Conservation (phyloP, 1,139 yeast genomes). For the Yamadazyma sp. region DNA sequence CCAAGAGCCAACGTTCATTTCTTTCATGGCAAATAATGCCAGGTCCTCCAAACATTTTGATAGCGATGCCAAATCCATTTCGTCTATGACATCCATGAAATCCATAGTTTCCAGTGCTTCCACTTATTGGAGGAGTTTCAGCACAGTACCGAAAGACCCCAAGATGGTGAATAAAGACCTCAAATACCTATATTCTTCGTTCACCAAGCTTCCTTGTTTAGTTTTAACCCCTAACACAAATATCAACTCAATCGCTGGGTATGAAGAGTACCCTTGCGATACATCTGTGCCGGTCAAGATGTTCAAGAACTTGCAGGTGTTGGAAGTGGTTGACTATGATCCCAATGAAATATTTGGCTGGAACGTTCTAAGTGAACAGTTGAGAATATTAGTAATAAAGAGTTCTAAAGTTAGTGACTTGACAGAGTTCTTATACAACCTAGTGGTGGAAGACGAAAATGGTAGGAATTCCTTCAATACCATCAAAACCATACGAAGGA, state of each 20-base stretch:
- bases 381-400: conserved; percentile 55
- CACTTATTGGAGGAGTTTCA: conserved; percentile 42
- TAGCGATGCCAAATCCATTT: conserved; percentile 60
- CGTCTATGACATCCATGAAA: conserved; percentile 63
- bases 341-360: conserved; percentile 69
- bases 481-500: conserved; percentile 15
- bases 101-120: conserved; percentile 52
- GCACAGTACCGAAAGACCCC: conserved; percentile 39
- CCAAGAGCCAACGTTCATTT: conserved; percentile 55
- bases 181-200: conserved; percentile 61
- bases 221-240: conserved; percentile 60
- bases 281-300: conserved; percentile 62
- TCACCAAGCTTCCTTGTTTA: conserved; percentile 65
- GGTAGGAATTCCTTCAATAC: conserved; percentile 42
- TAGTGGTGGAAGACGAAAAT: conserved; percentile 57
- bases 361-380: conserved; percentile 55
- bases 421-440: conserved; percentile 47
- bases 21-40: conserved; percentile 52
- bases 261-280: conserved; percentile 72
- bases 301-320: conserved; percentile 61
- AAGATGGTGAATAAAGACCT: conserved; percentile 48
- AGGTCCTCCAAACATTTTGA: conserved; percentile 45
- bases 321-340: conserved; percentile 60
- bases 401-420: conserved; percentile 52
- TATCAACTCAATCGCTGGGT: conserved; percentile 55